Percentiles rank a stretch among this genome's conserved stretches.
These are phyloP conservation scores for Chlamydomonas sp. DNA, from an alignment of 139 green algal species.

Conservation along the genomic window DNA sequence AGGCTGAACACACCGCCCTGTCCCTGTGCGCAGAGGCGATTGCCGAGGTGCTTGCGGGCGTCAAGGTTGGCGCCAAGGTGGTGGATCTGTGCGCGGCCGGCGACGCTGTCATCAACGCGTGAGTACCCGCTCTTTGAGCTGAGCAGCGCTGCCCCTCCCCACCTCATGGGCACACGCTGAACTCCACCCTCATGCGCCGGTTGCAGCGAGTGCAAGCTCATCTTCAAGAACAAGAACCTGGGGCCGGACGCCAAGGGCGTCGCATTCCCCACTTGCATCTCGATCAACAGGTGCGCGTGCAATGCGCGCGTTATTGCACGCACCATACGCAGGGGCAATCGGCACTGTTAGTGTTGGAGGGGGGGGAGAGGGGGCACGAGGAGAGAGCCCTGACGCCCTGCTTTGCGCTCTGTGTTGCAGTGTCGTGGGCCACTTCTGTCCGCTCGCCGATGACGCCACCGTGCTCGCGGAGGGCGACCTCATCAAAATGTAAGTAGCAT, in stretches of 20 bases:
- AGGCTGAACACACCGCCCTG: not conserved
- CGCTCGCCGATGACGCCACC: slow-evolving; percentile 56
- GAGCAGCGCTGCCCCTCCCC: not conserved
- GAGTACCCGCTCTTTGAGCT: slow-evolving; percentile 12
- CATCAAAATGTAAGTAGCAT: slow-evolving; percentile 79
- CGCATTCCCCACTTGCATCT: slow-evolving; percentile 93
- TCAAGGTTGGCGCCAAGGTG: slow-evolving; percentile 82
- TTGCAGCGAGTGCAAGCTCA: slow-evolving; percentile 63
- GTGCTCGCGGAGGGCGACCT: slow-evolving; percentile 78
- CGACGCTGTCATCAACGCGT: slow-evolving; percentile 80
- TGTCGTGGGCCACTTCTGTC: slow-evolving; percentile 86
- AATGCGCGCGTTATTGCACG: too few species aligned
- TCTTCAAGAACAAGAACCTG: slow-evolving; percentile 93
- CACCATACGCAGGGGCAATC: too few species aligned
- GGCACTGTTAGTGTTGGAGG: too few species aligned
- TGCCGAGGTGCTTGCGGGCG: slow-evolving; percentile 53
- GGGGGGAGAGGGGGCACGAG: too few species aligned
- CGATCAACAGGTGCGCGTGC: slow-evolving; percentile 79
- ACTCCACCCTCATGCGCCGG: not conserved
- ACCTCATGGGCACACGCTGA: not conserved
- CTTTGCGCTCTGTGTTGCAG: too few species aligned
- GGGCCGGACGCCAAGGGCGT: slow-evolving; percentile 98
- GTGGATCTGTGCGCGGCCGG: slow-evolving; percentile 80
- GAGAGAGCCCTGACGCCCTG: too few species aligned
- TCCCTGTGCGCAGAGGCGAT: slow-evolving; percentile 73